phyloP scores from a whole-genome alignment of 1,284 basidiomycete genomes.

The Pseudozyma thailandica region DNA sequence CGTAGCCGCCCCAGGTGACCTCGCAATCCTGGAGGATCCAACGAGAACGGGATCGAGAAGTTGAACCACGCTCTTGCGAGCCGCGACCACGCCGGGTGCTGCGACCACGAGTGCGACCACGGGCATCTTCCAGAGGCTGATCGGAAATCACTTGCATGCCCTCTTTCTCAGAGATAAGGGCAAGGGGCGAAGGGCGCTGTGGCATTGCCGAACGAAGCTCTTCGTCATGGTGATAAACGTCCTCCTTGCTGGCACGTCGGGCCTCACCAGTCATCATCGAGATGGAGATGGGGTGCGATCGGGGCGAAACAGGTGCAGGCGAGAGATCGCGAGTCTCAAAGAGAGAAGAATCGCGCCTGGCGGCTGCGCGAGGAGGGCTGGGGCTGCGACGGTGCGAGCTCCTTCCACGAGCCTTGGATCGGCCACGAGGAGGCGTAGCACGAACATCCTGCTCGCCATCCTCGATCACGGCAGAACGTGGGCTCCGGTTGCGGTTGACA shows the following conservation, averaged over 20 bases:
- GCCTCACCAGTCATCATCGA: conserved; percentile 20
- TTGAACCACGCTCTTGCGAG: conserved; percentile 40
- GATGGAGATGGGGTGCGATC: conserved; percentile 44
- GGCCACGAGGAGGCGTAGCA: conserved; percentile 47
- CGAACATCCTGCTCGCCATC: conserved; percentile 31
- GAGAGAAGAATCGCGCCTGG: conserved; percentile 31
- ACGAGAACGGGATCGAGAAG: conserved; percentile 30
- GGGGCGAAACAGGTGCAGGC: conserved; percentile 37
- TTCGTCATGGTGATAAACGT: conserved; percentile 38
- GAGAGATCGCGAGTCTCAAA: conserved; percentile 5
- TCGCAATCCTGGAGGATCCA: conserved; percentile 41
- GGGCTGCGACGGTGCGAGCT: conserved; percentile 54
- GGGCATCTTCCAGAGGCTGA: conserved; percentile 4
- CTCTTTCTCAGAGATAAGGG: conserved; percentile 32
- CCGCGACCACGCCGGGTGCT: conserved; percentile 31
- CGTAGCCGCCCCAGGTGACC: conserved; percentile 45
- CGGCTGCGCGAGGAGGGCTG: conserved; percentile 51
- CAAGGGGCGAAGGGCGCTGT: conserved; percentile 31
- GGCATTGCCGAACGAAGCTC: conserved; percentile 38
- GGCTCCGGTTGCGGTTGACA: conserved; percentile 13
- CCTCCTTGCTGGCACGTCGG: conserved; percentile 29
- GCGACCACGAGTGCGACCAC: conserved; percentile 27
- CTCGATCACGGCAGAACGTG: conserved; percentile 6
- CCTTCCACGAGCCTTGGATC: conserved; percentile 54
- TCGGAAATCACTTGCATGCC: neutral